Percentiles rank a stretch among this genome's conserved stretches.
Conservation (phyloP, 1,284 basidiomycete genomes). For the Tylopilus sp. region DNA sequence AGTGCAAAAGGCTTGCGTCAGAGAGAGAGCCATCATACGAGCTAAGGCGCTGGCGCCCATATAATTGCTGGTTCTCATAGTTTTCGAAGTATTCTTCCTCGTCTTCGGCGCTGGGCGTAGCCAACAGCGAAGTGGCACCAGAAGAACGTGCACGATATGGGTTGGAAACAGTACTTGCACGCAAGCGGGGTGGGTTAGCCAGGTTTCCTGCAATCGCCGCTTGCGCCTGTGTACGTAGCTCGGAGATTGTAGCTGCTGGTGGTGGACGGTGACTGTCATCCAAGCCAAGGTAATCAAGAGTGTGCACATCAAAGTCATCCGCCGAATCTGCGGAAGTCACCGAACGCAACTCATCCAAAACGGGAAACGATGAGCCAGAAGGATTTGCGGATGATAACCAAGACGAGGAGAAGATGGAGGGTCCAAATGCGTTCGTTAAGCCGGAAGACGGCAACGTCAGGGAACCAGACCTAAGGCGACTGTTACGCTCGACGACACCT, state of each 20-base stretch:
- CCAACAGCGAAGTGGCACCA: constrained; percentile 51
- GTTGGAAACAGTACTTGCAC: constrained; percentile 89
- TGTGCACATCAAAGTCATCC: constrained; percentile 89
- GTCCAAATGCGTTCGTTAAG: constrained; percentile 82
- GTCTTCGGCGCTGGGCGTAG: constrained; percentile 61
- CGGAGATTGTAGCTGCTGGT: constrained; percentile 78
- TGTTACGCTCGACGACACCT: constrained; percentile 61
- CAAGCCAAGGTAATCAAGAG: constrained; percentile 91
- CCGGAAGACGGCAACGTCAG: constrained; percentile 75
- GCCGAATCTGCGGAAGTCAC: constrained; percentile 75
- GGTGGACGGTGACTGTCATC: constrained; percentile 68
- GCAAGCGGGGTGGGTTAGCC: constrained; percentile 71
- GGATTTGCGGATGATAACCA: constrained; percentile 73
- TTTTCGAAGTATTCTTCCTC: constrained; percentile 69
- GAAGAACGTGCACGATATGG: constrained; percentile 66
- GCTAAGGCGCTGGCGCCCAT: constrained; percentile 51
- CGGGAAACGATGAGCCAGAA: constrained; percentile 52
- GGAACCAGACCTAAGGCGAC: constrained; percentile 85
- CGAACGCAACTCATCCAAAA: constrained; percentile 75
- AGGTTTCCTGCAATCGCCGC: constrained; percentile 82
- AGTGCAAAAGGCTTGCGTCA: constrained; percentile 47
- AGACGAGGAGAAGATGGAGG: constrained; percentile 82
- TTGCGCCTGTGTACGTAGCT: constrained; percentile 82
- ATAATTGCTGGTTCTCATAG: constrained; percentile 48
- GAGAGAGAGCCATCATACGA: constrained; percentile 55